phyloP scores from a whole-genome alignment of 1,139 yeast species.

The Suhomyces yuchorum region DNA sequence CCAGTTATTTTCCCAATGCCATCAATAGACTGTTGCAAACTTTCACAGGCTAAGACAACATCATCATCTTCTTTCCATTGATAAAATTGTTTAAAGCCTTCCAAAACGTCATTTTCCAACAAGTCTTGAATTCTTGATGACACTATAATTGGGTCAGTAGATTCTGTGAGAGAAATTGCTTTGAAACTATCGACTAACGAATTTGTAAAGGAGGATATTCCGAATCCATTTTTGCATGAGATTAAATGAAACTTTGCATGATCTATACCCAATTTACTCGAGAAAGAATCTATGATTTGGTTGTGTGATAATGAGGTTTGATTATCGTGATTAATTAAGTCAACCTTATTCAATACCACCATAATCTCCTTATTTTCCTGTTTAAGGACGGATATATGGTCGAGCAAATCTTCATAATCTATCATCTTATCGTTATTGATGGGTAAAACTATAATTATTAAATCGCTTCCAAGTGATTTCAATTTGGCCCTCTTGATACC shows the following conservation, averaged over 20 bases:
- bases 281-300: constrained; percentile 23
- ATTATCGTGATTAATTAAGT: constrained; percentile 43
- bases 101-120: constrained; percentile 68
- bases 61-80: constrained; percentile 58
- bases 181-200: constrained; percentile 49
- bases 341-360: constrained; percentile 63
- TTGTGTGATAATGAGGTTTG: constrained; percentile 2
- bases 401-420: constrained; percentile 30
- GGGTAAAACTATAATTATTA: constrained; percentile 58
- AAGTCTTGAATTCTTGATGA: constrained; percentile 79
- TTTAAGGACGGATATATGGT: constrained; percentile 37
- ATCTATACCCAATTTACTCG: constrained; percentile 27
- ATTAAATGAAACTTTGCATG: constrained; percentile 44
- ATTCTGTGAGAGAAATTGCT: constrained; percentile 48
- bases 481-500: constrained; percentile 79
- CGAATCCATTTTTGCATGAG: constrained; percentile 64
- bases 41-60: constrained; percentile 80
- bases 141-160: constrained; percentile 63
- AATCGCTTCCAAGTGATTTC: constrained; percentile 60
- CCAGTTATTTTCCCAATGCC: constrained; percentile 95
- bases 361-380: constrained; percentile 31
- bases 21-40: constrained; percentile 70
- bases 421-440: constrained; percentile 21
- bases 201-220: constrained; percentile 51
- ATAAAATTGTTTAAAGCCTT: constrained; percentile 66